Evolutionary conservation across 768 basidiomycete species (phyloP), one percentile per base, ranked within the genome.

Genomic region (Tricholoma flavovirens): DNA sequence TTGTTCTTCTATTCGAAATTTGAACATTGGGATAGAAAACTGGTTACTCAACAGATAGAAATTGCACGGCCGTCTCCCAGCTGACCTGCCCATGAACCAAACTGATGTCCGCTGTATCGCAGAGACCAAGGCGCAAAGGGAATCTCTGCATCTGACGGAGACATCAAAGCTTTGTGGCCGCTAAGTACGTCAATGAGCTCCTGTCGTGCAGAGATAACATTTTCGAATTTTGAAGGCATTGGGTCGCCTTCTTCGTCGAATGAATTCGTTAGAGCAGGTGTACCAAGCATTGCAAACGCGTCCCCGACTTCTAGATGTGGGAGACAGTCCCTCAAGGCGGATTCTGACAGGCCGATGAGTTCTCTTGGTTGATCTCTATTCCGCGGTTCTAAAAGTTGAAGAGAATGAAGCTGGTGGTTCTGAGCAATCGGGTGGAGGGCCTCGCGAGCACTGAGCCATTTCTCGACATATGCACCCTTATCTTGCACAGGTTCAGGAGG

Each of bases 31-130:
- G 43, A n/a, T 12, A 46, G 15, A 51, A 49, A 52, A 30, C 4
- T 4, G 42, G 33, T 52, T 24, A 29, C 69, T 69, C 58, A 55
- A 79, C 79, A 71, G 51, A 99, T 82, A 8, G 90, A 90, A n/a
- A 93, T 90, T 1, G 97, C 96, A 15, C 97, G 80, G 0, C 97
- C 97, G 64, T 98, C 96, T 11, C 97, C 97, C 4, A 99, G 78
- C 67, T 98, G 97, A 22, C 94, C 93, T 0, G 97, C 95, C 86
- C 88, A 98, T 2, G 66, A 72, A 0, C 93, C 92, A 64, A 93
- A 94, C 62, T 93, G 91, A 65, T 93, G 90, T 0, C 94, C 95
- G 59, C 89, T 92, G 67, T 98, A 98, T 14, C 93, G 78, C 29
- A 93, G 77, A 4, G 90, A 86, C 91, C 93, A 98, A 0, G 96